These are phyloP conservation scores for Auriscalpium vulgare DNA, from an alignment of 768 basidiomycete species.

Conservation along the genomic window DNA sequence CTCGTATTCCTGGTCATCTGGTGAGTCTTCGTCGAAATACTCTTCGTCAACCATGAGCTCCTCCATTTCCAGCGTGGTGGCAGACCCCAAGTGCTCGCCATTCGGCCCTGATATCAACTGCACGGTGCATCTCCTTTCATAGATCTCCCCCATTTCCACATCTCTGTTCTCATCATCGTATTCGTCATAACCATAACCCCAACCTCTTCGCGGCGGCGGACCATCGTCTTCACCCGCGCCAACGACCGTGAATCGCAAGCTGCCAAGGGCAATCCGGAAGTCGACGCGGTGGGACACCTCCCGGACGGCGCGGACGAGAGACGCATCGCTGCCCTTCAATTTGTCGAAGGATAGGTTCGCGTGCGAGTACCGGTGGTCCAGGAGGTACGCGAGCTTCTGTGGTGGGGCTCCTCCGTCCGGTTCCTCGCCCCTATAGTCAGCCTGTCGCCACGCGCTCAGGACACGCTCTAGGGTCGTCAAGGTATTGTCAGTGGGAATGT, in stretches of 20 bases:
- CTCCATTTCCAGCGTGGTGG: neutral
- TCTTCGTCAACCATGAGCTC: neutral
- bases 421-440: neutral
- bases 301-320: neutral
- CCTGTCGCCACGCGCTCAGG: neutral
- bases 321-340: neutral
- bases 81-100: neutral
- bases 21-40: neutral
- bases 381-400: neutral
- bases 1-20: neutral
- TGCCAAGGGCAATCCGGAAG: neutral
- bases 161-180: neutral
- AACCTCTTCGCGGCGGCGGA: neutral
- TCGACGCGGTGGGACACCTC: neutral
- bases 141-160: neutral
- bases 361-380: neutral
- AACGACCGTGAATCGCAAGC: neutral
- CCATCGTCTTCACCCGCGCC: neutral
- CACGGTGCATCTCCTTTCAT: neutral
- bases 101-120: neutral
- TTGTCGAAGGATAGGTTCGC: neutral
- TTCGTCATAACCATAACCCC: neutral
- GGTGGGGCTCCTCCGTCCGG: neutral
- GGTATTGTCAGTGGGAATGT: neutral
- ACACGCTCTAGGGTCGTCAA: neutral